phyloP scores from a whole-genome alignment of 345 rosid genomes.

The Eucalyptus urophylla region DNA sequence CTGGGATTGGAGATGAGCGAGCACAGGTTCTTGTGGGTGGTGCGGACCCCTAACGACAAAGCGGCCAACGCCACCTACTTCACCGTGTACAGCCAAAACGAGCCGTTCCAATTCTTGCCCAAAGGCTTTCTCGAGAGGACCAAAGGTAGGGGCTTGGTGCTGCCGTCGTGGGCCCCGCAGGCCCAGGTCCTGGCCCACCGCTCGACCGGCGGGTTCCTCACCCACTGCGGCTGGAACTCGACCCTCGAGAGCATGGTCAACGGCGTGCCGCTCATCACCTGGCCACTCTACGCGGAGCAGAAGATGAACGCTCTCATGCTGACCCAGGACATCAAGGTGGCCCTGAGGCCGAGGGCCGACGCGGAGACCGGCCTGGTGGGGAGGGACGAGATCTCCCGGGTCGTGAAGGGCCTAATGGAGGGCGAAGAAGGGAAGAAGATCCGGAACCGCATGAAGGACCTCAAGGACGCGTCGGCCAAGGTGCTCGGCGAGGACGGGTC shows the following conservation, averaged over 20 bases:
- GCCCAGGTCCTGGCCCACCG: slow-evolving; percentile 59
- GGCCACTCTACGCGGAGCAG: slow-evolving; percentile 96
- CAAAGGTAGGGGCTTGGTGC: slow-evolving; percentile 39
- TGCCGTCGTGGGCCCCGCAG: slow-evolving; percentile 89
- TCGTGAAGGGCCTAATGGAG: slow-evolving; percentile 54
- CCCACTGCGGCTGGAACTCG: slow-evolving; percentile 98
- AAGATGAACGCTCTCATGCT: slow-evolving; percentile 68
- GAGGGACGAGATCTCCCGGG: slow-evolving; percentile 38
- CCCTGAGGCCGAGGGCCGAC: slow-evolving; percentile 19
- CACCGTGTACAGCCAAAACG: slow-evolving; percentile 13
- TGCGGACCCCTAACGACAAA: slow-evolving; percentile 39
- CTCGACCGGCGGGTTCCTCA: slow-evolving; percentile 68
- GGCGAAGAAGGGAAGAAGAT: slow-evolving; percentile 71
- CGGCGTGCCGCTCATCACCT: slow-evolving; percentile 74
- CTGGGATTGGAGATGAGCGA: slow-evolving; percentile 66
- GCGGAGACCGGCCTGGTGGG: slow-evolving; percentile 38
- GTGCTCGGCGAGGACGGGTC: slow-evolving; percentile 44
- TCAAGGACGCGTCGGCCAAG: slow-evolving; percentile 41
- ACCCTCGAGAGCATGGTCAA: slow-evolving; percentile 61
- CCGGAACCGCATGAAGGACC: slow-evolving; percentile 42
- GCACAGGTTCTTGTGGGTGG: slow-evolving; percentile 84
- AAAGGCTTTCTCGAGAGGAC: slow-evolving; percentile 60
- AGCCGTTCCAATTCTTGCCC: slow-evolving; percentile 51
- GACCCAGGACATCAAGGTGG: slow-evolving; percentile 30
- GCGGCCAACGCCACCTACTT: slow-evolving; percentile 44